Conservation (phyloP, 768 basidiomycete species). For the Hypholoma sublateritium region DNA sequence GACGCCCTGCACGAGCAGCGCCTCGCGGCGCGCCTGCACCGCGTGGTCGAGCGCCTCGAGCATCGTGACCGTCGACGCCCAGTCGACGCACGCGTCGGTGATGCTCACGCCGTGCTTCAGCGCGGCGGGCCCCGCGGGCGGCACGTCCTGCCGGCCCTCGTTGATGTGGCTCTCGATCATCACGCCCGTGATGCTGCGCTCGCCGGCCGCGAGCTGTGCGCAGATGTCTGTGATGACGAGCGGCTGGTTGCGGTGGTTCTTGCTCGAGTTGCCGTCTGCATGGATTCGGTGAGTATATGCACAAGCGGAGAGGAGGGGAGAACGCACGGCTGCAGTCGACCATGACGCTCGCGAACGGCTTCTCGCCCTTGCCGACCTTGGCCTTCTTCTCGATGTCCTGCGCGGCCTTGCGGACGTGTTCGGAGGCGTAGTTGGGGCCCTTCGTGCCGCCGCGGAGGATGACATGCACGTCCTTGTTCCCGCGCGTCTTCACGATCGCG, state of each 20-base stretch:
- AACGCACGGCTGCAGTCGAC: constrained; percentile 78
- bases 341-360: constrained; percentile 71
- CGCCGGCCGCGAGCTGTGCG: constrained; percentile 70
- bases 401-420: constrained; percentile 67
- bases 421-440: constrained; percentile 85
- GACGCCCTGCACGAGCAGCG: constrained; percentile 39
- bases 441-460: constrained; percentile 92
- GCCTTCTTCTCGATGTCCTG: constrained; percentile 65
- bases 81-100: constrained; percentile 91
- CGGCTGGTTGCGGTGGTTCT: constrained; percentile 92
- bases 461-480: constrained; percentile 88
- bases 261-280: constrained; percentile 91
- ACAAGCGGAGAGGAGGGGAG: not conserved
- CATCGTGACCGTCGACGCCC: constrained; percentile 76
- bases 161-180: constrained; percentile 98
- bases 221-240: constrained; percentile 72
- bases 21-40: constrained; percentile 44
- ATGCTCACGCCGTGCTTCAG: constrained; percentile 85
- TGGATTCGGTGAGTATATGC: not conserved
- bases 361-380: constrained; percentile 21
- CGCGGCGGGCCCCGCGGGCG: constrained; percentile 59
- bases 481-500: constrained; percentile 90
- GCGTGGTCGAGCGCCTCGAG: constrained; percentile 68
- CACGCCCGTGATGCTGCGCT: constrained; percentile 81
- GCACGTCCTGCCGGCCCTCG: constrained; percentile 89